Evolutionary conservation across 805 yeast species (phyloP).

Genomic region (Candida krabiensis): DNA sequence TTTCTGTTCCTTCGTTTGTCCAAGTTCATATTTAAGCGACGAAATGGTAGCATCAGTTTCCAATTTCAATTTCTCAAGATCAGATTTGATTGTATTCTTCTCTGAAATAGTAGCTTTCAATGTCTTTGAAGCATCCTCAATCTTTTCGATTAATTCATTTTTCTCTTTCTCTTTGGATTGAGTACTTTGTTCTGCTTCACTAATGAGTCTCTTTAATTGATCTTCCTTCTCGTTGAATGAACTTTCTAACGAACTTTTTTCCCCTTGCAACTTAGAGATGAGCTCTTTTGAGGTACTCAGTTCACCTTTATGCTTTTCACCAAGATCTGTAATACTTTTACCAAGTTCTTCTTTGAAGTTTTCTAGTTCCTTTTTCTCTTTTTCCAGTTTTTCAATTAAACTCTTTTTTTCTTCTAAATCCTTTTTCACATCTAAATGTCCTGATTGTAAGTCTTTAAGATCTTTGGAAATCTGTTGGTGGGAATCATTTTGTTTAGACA

Average conservation of each 20-base stretch:
- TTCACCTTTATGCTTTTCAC: neutral
- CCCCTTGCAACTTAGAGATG: slow-evolving; percentile 1
- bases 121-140: neutral
- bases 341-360: neutral
- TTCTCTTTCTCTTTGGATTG: neutral
- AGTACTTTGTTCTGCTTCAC: neutral
- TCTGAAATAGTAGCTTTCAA: slow-evolving; percentile 1
- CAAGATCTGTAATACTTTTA: neutral
- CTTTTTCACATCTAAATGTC: neutral
- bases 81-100: slow-evolving; percentile 3
- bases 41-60: slow-evolving; percentile 26
- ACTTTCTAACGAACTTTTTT: neutral
- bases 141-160: neutral
- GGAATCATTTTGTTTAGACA: slow-evolving; percentile 2
- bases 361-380: neutral
- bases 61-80: slow-evolving; percentile 5
- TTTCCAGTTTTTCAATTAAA: slow-evolving; percentile 3
- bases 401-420: neutral
- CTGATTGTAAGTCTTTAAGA: neutral
- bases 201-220: neutral
- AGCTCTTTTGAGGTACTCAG: neutral
- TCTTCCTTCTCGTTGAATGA: slow-evolving; percentile 1
- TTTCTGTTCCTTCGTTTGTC: slow-evolving; percentile 25
- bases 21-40: slow-evolving; percentile 26
- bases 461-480: slow-evolving; percentile 7